Percentiles rank a stretch among this genome's conserved stretches.
These are phyloP conservation scores for Haplosporangium sp. DNA, from an alignment of 371 early-diverging fungal genomes.

Conservation along the genomic window DNA sequence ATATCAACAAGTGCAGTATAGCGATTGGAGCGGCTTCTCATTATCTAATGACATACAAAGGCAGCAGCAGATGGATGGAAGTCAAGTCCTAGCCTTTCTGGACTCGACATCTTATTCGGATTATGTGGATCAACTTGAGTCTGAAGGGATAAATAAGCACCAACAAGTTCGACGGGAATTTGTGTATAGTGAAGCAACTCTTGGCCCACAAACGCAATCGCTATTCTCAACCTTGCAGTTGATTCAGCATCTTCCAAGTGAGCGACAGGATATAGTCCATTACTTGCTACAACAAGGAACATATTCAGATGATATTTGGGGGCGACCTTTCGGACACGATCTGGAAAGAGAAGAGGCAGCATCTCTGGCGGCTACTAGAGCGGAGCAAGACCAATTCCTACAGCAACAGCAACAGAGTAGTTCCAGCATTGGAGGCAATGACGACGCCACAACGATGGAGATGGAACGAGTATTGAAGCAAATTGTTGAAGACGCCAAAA, in stretches of 20 bases:
- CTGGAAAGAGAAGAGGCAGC: conserved; percentile 18
- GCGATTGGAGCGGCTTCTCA: not conserved
- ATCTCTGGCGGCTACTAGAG: conserved; percentile 30
- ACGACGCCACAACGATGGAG: conserved; percentile 31
- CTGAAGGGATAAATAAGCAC: conserved; percentile 34
- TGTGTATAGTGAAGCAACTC: conserved; percentile 26
- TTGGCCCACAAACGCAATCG: conserved; percentile 12
- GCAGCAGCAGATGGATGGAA: conserved; percentile 38
- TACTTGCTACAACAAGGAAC: conserved; percentile 46
- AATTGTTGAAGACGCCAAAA: conserved; percentile 39
- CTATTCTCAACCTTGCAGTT: conserved; percentile 23
- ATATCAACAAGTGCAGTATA: not conserved
- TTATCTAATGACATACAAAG: conserved; percentile 32
- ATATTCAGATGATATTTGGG: conserved; percentile 38
- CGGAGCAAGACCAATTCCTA: conserved; percentile 37
- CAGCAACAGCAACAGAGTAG: conserved; percentile 5
- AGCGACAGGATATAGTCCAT: conserved; percentile 53
- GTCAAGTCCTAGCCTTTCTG: conserved; percentile 35
- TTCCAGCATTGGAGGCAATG: not conserved
- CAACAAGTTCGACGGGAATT: conserved; percentile 40
- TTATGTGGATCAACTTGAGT: conserved; percentile 38
- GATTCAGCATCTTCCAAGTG: conserved; percentile 46
- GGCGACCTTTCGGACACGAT: conserved; percentile 37
- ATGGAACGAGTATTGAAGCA: conserved; percentile 48
- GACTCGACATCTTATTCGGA: conserved; percentile 47